Evolutionary conservation across 2,329 filamentous ascomycete species (phyloP), one percentile per base, ranked within the genome.

Genomic region (Diplodia scrobiculata): DNA sequence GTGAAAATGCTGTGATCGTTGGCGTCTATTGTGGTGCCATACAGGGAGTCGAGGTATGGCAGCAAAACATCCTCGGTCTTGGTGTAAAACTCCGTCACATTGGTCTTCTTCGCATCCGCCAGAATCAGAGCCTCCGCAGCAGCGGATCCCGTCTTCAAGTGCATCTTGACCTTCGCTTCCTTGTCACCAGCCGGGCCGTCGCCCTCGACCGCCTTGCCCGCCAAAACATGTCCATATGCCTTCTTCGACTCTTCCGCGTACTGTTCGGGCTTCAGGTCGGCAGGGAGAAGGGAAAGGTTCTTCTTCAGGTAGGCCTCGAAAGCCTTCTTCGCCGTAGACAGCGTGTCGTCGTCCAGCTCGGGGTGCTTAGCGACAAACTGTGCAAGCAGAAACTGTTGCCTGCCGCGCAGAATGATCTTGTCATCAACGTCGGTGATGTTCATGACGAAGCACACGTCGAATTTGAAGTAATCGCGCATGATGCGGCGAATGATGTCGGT

Each of bases 101-200:
- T 67, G n/a, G 74, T 71, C 5, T 72, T 68, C 32, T 73, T 72
- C 17, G 72, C 45, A 6, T 54, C 55, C 11, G 65, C 54, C 19
- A 66, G 54, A 70, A 68, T 50, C 29, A 88, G 76, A 1, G 83
- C 84, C 66, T 81, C 80, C 11, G 84, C 82, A 19, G 87, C 85
- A 1, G 82, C 80, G 14, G 80, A 75, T 1, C 82, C 82, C 0
- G 86, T 89, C 69, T 86, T 88, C 68, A 96, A 84, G 73, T 96
- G 91, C 91, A 96, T 96, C 79, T 93, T 96, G 70, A 91, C 79
- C 80, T 96, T 96, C 14, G 91, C 91, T 75, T 96, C 91, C 66
- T 88, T 87, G 72, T 96, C 92, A 6, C 89, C 86, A 0, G 90
- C 83, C 19, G 79, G 73, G 59, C 81, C 81, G 51, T 82, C 81